Conservation (phyloP, 805 yeast genomes). For the Ogataea salicorniae region DNA sequence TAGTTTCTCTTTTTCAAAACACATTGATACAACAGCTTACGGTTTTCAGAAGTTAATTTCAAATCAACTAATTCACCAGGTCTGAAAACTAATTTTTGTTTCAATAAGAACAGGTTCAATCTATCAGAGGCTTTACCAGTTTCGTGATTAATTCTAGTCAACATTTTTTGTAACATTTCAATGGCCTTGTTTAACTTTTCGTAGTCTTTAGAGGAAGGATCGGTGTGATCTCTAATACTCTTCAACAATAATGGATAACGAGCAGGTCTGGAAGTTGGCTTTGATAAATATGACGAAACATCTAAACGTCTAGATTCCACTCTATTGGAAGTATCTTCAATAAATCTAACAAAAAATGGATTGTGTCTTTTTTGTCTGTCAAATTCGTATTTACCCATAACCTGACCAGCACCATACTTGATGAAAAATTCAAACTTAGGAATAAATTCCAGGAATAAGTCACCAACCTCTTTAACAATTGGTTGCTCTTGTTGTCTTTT, state of each 20-base stretch:
- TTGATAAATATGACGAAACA: conserved; percentile 86
- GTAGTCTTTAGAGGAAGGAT: conserved; percentile 68
- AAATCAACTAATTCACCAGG: conserved; percentile 83
- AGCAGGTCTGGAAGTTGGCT: conserved; percentile 95
- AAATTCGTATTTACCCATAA: conserved; percentile 91
- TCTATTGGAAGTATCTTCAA: conserved; percentile 81
- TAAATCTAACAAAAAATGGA: conserved; percentile 86
- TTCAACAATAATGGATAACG: conserved; percentile 81
- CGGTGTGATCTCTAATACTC: conserved; percentile 79
- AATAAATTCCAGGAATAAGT: conserved; percentile 75
- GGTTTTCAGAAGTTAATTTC: conserved; percentile 74
- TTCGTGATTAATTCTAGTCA: conserved; percentile 76
- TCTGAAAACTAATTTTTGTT: conserved; percentile 75
- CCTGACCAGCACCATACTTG: conserved; percentile 89
- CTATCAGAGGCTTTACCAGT: conserved; percentile 93
- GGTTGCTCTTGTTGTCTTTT: conserved; percentile 83
- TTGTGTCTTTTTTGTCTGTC: conserved; percentile 90
- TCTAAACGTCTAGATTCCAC: conserved; percentile 87
- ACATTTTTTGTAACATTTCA: conserved; percentile 66
- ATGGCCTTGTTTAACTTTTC: conserved; percentile 66
- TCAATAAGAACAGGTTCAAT: conserved; percentile 79
- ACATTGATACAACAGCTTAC: conserved; percentile 76
- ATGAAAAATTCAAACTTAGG: conserved; percentile 90
- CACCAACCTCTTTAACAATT: conserved; percentile 82
- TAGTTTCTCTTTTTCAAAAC: conserved; percentile 63